Conservation (phyloP, 805 yeast genomes). For the Ogataea pilisensis region DNA sequence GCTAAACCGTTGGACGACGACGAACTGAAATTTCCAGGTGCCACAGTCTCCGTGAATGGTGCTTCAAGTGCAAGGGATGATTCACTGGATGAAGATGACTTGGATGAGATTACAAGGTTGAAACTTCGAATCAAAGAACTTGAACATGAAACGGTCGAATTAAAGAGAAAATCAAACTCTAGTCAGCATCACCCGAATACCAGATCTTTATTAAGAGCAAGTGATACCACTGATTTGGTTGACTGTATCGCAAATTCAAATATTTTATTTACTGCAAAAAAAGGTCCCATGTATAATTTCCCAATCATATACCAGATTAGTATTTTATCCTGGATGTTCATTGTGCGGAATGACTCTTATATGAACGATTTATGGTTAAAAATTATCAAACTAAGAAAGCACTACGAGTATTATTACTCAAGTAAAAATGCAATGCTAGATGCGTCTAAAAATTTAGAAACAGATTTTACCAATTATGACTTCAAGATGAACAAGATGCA, state of each 20-base stretch:
- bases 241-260: constrained; percentile 33
- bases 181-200: neutral
- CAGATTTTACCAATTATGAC: constrained; percentile 30
- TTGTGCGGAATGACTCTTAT: constrained; percentile 56
- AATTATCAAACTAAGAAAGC: constrained; percentile 32
- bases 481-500: constrained; percentile 22
- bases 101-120: constrained; percentile 21
- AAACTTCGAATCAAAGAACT: constrained; percentile 25
- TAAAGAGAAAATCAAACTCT: constrained; percentile 9
- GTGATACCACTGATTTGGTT: constrained; percentile 26
- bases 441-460: constrained; percentile 28
- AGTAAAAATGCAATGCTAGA: constrained; percentile 28
- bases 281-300: constrained; percentile 32
- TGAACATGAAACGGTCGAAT: constrained; percentile 25
- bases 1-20: constrained; percentile 41
- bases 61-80: constrained; percentile 4
- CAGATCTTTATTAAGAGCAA: constrained; percentile 10
- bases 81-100: constrained; percentile 11
- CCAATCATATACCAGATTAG: constrained; percentile 38
- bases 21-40: constrained; percentile 25
- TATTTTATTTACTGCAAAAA: constrained; percentile 33
- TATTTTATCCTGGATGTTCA: constrained; percentile 55
- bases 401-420: constrained; percentile 34
- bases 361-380: constrained; percentile 49
- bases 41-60: constrained; percentile 10